phyloP scores from a whole-genome alignment of 805 yeast genomes.

The Dipodascus albidus region DNA sequence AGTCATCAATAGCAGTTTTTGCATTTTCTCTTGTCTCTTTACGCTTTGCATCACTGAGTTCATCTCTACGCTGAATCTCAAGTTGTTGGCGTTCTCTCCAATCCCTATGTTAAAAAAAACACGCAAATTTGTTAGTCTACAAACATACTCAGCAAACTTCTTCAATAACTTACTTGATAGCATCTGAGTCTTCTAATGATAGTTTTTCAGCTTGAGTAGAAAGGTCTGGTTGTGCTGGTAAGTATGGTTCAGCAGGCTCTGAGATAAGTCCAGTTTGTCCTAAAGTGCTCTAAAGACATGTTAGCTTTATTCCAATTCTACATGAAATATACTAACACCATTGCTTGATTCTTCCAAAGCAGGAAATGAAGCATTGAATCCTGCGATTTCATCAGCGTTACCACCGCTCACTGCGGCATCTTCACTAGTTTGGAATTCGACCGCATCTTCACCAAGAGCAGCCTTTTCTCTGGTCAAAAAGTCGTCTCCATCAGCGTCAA shows the following conservation, averaged over 20 bases:
- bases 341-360: conserved; percentile 12
- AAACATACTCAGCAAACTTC: neutral
- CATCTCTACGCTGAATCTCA: conserved; percentile 74
- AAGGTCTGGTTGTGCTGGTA: conserved; percentile 14
- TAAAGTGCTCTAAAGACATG: conserved; percentile 2
- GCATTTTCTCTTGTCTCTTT: conserved; percentile 65
- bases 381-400: conserved; percentile 9
- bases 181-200: conserved; percentile 40
- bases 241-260: conserved; percentile 12
- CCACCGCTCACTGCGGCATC: conserved; percentile 8
- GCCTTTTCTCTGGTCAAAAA: conserved; percentile 31
- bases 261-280: conserved; percentile 12
- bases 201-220: conserved; percentile 18
- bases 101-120: conserved; percentile 30
- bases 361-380: conserved; percentile 21
- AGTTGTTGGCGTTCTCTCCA: conserved; percentile 78
- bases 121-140: no score
- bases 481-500: conserved; percentile 27
- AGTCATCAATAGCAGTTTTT: conserved; percentile 73
- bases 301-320: neutral
- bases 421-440: conserved; percentile 22
- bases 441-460: conserved; percentile 32
- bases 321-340: neutral
- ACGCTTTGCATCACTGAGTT: conserved; percentile 50
- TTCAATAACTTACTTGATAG: conserved; percentile 29